Conservation (phyloP, 108 stramenopile species). For the Conticribra guillardii region DNA sequence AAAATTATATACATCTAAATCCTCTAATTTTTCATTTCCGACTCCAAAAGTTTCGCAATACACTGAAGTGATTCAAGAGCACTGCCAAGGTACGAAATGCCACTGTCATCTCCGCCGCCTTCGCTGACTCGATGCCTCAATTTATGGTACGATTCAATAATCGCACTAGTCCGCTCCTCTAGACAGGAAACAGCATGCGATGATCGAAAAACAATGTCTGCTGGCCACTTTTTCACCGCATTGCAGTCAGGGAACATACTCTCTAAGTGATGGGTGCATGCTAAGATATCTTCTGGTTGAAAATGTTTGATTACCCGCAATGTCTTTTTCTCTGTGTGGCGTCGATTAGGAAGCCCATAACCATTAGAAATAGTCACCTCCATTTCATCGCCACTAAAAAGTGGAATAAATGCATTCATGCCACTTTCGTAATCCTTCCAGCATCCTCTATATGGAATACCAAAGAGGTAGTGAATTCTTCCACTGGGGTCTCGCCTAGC, state of each 20-base stretch:
- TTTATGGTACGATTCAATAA: neutral
- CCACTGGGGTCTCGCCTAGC: conserved; percentile 43
- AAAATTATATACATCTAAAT: no score
- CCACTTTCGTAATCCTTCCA: conserved; percentile 36
- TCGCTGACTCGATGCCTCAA: no score
- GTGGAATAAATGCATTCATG: conserved; percentile 20
- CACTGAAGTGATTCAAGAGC: no score
- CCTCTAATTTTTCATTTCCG: no score
- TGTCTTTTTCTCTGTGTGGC: conserved; percentile 8
- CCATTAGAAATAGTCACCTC: conserved; percentile 20
- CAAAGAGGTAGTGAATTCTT: conserved; percentile 46
- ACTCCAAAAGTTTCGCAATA: no score
- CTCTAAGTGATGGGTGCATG: neutral
- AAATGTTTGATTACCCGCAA: conserved; percentile 24
- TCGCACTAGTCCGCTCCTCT: neutral
- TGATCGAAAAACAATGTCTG: neutral
- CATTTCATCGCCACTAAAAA: conserved; percentile 34
- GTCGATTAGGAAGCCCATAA: conserved; percentile 11
- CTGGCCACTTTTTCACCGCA: neutral
- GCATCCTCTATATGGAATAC: conserved; percentile 42
- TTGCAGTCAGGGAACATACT: neutral
- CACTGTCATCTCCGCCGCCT: no score
- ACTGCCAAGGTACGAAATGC: no score
- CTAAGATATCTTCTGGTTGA: conserved; percentile 8
- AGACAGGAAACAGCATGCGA: neutral